A percentile compares a stretch with the other conserved stretches of the same genome.
phyloP scores from a whole-genome alignment of 169 alveolate genomes.

The Plasmodium gaboni region DNA sequence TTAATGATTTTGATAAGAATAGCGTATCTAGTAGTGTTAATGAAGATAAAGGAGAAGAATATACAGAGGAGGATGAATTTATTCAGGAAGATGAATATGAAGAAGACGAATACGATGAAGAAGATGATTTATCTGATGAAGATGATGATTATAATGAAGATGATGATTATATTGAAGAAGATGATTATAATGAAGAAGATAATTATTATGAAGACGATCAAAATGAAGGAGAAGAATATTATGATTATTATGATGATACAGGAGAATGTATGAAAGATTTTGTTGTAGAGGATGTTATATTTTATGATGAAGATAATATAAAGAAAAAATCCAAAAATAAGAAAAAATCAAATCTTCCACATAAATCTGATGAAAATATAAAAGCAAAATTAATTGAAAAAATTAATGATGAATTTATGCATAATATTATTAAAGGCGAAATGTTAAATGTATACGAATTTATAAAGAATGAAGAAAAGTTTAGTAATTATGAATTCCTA shows the following conservation, averaged over 20 bases:
- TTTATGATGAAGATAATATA: background rate
- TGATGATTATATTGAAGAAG: background rate
- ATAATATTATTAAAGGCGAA: conserved; percentile 41
- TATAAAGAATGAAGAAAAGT: conserved; percentile 45
- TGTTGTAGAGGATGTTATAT: background rate
- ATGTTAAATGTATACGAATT: conserved; percentile 53
- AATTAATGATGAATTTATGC: conserved; percentile 32
- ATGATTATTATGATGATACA: background rate
- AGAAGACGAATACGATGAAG: conserved; percentile 6
- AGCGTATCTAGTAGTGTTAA: background rate
- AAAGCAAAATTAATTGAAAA: conserved; percentile 24
- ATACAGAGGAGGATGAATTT: background rate
- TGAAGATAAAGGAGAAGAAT: background rate
- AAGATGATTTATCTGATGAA: background rate
- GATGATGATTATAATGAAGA: background rate
- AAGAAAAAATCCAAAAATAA: too few species aligned
- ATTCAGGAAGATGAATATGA: background rate
- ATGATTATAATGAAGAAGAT: background rate
- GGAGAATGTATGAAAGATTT: background rate
- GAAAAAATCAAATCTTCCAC: background rate
- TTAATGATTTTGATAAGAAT: background rate
- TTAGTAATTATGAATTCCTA: conserved; percentile 66
- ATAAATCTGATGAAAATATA: background rate
- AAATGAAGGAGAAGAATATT: background rate
- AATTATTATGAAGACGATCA: background rate